Base-by-base conservation (phyloP, 345 rosid genomes). In the Aegle marmelos region DNA sequence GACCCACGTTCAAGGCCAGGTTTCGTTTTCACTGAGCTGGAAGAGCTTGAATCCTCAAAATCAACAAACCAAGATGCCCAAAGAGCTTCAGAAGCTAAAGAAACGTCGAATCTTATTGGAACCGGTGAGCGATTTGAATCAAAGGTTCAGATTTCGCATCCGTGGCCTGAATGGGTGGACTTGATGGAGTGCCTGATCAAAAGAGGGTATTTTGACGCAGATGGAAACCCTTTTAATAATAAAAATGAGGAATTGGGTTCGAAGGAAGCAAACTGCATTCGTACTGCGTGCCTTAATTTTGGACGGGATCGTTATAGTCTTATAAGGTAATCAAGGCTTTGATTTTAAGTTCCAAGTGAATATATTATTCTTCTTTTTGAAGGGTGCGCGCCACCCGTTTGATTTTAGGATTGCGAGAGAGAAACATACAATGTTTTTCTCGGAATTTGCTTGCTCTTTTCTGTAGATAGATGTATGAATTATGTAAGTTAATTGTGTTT, bases 131-230 rank as follows among this genome's bases (percentile, higher is more conserved):
- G 11, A 59, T 72, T 63, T 28, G 88, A 62, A 72, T 70, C 79
- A 6, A 39, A 27, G 27, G 76, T 82, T 45, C 83, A 74, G 80
- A 85, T 89, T 81, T 85, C 92, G 11, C 94, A 90, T 77, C 90
- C 92, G 19, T 95, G 95, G 97, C 93, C 89, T 21, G 95, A 95
- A 72, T 95, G 97, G 98, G 83, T 88, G 70, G 85, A 82, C 73
- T 82, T 95, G 79, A 91, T 93, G 91, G 90, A 85, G 30, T 75
- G 85, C 82, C 80, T 92, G 73, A 59, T 78, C 80, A 91, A 81
- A 76, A 84, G 80, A 82, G 93, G 91, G 14, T 92, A 92, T 80
- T 91, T 91, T 14, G 90, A 68, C 27, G 89, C 79, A 58, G 83
- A 14, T 61, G 79, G 75, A 70, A 85, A 83, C 83, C 94, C 92